Evolutionary conservation across 164 flowering plant genomes (phyloP).

Genomic region (Vitis amurensis): DNA sequence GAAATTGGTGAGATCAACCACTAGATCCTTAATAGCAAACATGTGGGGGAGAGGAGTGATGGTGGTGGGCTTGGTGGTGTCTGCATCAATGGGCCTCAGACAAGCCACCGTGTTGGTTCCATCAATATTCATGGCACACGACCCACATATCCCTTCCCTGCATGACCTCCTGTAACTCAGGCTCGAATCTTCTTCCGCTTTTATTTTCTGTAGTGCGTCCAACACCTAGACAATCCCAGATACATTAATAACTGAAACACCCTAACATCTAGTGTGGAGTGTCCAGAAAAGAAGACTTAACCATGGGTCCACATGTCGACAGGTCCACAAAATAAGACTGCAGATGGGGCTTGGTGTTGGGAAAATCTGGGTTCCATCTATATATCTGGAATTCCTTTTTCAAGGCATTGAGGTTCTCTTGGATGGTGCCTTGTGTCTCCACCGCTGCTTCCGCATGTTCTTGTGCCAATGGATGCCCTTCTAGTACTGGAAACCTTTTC

Average conservation of each 20-base stretch:
- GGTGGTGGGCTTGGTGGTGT: slow-evolving; percentile 42
- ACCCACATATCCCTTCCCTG: slow-evolving; percentile 87
- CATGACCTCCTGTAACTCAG: slow-evolving; percentile 72
- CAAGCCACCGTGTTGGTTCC: slow-evolving; percentile 86
- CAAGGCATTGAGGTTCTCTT: slow-evolving; percentile 1
- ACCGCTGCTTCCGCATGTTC: slow-evolving; percentile 46
- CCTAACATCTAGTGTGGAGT: no score
- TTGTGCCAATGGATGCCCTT: slow-evolving; percentile 49
- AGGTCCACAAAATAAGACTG: slow-evolving; percentile 68
- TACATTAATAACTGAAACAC: no score
- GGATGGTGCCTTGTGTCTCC: slow-evolving; percentile 19
- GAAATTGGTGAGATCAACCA: slow-evolving; percentile 74
- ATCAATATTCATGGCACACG: slow-evolving; percentile 85
- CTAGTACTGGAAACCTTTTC: slow-evolving; percentile 43
- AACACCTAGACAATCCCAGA: slow-evolving; percentile 44
- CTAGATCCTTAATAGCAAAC: slow-evolving; percentile 80
- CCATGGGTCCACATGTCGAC: slow-evolving; percentile 75
- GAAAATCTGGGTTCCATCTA: slow-evolving; percentile 67
- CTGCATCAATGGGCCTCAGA: slow-evolving; percentile 57
- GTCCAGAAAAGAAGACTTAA: slow-evolving; percentile 8
- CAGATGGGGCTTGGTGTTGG: slow-evolving; percentile 51
- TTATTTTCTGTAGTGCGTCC: slow-evolving; percentile 77
- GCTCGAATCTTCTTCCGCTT: slow-evolving; percentile 58
- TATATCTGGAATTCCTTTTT: slow-evolving; percentile 69
- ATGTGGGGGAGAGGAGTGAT: slow-evolving; percentile 82